A percentile compares a stretch with the other conserved stretches of the same genome.
phyloP scores from a whole-genome alignment of 306 rosid species.

The Vigna mungo region DNA sequence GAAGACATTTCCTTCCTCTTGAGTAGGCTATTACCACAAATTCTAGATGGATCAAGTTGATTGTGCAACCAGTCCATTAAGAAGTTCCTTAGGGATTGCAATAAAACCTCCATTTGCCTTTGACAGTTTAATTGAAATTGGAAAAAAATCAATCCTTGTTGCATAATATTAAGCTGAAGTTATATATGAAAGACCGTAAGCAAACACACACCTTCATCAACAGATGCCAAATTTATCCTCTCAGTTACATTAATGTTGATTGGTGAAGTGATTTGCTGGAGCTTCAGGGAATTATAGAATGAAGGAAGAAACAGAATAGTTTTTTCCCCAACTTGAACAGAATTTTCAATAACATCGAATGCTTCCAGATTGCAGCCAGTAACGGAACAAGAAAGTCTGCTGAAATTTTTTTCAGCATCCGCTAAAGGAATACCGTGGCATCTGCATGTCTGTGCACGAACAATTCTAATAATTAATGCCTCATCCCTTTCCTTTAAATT shows the following conservation, averaged over 20 bases:
- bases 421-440: constrained; percentile 72
- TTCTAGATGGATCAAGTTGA: constrained; percentile 14
- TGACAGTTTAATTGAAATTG: constrained; percentile 28
- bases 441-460: constrained; percentile 76
- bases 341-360: constrained; percentile 55
- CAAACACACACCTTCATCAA: constrained; percentile 69
- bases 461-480: constrained; percentile 42
- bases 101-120: background rate
- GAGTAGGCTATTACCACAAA: constrained; percentile 22
- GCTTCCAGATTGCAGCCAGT: constrained; percentile 63
- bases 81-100: constrained; percentile 27
- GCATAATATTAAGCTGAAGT: constrained; percentile 33
- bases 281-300: constrained; percentile 52
- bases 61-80: constrained; percentile 40
- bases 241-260: constrained; percentile 60
- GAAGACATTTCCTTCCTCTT: constrained; percentile 32
- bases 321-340: constrained; percentile 70
- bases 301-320: constrained; percentile 70
- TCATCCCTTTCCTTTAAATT: constrained; percentile 38
- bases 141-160: background rate
- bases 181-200: constrained; percentile 42
- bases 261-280: constrained; percentile 54
- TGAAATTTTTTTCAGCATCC: constrained; percentile 44
- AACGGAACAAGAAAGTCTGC: constrained; percentile 58
- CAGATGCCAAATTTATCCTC: constrained; percentile 69